phyloP scores from a whole-genome alignment of 768 basidiomycete species.

The Leucogyrophana mollusca region DNA sequence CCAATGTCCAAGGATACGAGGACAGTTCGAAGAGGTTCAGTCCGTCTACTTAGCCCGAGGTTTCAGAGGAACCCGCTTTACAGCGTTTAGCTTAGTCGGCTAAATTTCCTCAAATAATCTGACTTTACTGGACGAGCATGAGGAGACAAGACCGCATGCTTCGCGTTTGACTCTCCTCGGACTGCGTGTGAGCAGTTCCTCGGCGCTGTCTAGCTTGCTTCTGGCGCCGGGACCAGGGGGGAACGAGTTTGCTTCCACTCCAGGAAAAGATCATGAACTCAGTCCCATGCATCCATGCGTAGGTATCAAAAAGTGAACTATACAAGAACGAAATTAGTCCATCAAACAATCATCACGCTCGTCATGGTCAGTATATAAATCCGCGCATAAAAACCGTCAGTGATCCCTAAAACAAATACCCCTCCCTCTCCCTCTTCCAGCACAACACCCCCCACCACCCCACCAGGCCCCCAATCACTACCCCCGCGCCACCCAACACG shows the following conservation, averaged over 20 bases:
- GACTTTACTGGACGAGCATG: conserved; percentile 67
- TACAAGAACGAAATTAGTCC: too few relatives aligned
- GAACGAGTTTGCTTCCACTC: conserved; percentile 15
- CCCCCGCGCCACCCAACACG: conserved; percentile 59
- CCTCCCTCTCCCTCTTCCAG: too few relatives aligned
- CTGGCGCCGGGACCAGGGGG: conserved; percentile 48
- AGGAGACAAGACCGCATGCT: conserved; percentile 50
- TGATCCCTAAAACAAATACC: too few relatives aligned
- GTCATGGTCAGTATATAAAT: too few relatives aligned
- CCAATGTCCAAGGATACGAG: conserved; percentile 82
- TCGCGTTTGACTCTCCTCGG: conserved; percentile 71
- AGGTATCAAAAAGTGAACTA: too few relatives aligned
- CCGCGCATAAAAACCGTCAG: too few relatives aligned
- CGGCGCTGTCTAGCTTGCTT: conserved; percentile 56
- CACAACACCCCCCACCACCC: conserved; percentile 36
- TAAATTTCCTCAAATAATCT: conserved; percentile 73
- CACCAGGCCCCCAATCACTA: conserved; percentile 48
- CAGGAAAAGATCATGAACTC: too few relatives aligned
- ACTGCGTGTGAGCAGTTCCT: conserved; percentile 64
- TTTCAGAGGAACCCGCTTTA: too few relatives aligned
- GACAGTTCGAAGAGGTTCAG: conserved; percentile 77
- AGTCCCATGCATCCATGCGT: too few relatives aligned
- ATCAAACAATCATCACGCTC: too few relatives aligned
- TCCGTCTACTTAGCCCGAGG: too few relatives aligned
- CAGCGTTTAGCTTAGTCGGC: too few relatives aligned